A percentile compares a stretch with the other conserved stretches of the same genome.
These are phyloP conservation scores for Leishmania gerbilli DNA, from an alignment of 208 protist genomes.

Conservation along the genomic window DNA sequence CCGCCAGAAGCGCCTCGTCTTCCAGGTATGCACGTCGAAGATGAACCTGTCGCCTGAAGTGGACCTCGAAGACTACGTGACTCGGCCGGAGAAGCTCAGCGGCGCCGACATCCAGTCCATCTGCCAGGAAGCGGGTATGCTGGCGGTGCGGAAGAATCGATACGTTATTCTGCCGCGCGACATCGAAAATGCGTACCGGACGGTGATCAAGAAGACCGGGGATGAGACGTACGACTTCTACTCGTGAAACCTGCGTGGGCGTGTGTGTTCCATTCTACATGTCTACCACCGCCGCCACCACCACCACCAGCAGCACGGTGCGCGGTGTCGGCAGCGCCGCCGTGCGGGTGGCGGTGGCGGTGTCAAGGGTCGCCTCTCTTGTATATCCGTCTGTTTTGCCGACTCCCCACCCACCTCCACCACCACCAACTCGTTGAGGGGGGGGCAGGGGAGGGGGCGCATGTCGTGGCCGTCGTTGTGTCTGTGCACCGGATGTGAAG, in stretches of 20 bases:
- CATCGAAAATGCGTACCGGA: constrained; percentile 98
- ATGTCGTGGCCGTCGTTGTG: too few species aligned
- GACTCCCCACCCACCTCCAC: too few species aligned
- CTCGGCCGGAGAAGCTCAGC: constrained; percentile 98
- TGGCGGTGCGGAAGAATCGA: constrained; percentile 99
- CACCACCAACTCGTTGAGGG: not conserved
- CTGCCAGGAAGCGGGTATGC: constrained; percentile 99
- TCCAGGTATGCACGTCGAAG: constrained; percentile 98
- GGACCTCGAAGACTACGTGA: constrained; percentile 97
- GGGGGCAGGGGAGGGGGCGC: too few species aligned
- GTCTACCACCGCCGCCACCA: too few species aligned
- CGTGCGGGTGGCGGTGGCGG: too few species aligned
- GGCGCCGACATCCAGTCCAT: constrained; percentile 99
- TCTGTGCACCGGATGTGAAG: too few species aligned
- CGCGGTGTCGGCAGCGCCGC: too few species aligned
- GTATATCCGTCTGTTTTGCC: too few species aligned
- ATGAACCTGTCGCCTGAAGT: constrained; percentile 99
- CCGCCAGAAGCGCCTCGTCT: constrained; percentile 99
- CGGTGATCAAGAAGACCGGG: constrained; percentile 84
- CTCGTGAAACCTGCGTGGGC: constrained; percentile 36
- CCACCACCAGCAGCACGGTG: too few species aligned
- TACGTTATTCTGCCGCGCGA: constrained; percentile 99
- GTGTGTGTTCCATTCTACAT: not conserved
- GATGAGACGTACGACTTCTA: constrained; percentile 90
- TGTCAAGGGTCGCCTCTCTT: too few species aligned